Percentiles rank a stretch among this genome's conserved stretches.
Conservation (phyloP, 208 protist species). For the Trypanosoma mega region DNA sequence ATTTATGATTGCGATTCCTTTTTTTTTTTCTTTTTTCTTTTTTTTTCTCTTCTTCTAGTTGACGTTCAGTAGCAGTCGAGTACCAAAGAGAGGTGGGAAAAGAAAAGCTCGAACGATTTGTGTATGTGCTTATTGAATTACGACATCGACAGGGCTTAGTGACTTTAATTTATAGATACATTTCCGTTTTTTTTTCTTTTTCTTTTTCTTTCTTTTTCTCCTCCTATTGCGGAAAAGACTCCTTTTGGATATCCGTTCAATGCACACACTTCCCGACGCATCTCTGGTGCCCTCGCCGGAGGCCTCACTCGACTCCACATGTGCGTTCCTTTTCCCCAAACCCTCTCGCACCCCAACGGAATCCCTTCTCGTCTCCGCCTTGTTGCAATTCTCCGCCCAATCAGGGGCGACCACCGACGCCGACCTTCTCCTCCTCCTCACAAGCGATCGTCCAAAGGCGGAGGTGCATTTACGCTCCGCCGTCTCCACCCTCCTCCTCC, state of each 20-base stretch:
- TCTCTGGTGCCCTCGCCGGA: no score
- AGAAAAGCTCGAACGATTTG: no score
- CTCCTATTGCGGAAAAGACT: no score
- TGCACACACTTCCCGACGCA: no score
- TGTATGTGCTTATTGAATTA: no score
- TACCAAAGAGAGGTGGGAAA: no score
- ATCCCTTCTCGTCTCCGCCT: background rate
- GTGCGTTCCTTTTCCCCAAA: background rate
- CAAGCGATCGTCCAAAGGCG: slow-evolving; percentile 8
- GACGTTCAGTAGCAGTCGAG: background rate
- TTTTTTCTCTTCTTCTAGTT: background rate
- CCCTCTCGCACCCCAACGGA: background rate
- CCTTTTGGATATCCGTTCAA: no score
- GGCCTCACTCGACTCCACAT: background rate
- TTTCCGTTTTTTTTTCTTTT: no score
- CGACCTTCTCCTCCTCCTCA: slow-evolving; percentile 21
- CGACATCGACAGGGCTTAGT: no score
- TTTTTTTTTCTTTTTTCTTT: slow-evolving; percentile 1
- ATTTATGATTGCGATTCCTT: background rate
- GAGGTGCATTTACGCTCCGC: background rate
- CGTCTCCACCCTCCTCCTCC: no score
- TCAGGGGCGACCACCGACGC: slow-evolving; percentile 3
- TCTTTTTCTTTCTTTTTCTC: no score
- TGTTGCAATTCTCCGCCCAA: slow-evolving; percentile 19
- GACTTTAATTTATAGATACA: no score